Percentiles rank a stretch among this genome's conserved stretches.
Evolutionary conservation across 2,329 filamentous ascomycete genomes (phyloP).

Genomic region (Fusarium beomiforme): DNA sequence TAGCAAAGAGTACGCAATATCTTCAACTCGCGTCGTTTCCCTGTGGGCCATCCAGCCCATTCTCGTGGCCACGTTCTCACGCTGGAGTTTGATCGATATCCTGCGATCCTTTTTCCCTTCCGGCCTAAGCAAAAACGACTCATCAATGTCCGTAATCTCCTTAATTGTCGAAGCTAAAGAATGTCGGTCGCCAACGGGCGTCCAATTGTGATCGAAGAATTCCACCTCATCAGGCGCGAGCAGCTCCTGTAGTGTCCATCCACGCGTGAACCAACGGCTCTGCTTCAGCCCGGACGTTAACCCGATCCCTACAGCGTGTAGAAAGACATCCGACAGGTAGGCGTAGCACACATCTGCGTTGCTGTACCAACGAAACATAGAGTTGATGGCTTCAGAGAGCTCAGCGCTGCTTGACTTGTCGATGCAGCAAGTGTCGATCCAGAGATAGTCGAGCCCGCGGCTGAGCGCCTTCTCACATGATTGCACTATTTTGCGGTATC

Average conservation of each 20-base stretch:
- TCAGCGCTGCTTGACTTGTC: constrained; percentile 42
- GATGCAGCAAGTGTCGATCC: constrained; percentile 45
- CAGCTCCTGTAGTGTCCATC: constrained; percentile 43
- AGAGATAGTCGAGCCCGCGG: constrained; percentile 37
- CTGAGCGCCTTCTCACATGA: constrained; percentile 37
- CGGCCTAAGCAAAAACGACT: constrained; percentile 27
- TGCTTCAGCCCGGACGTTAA: constrained; percentile 27
- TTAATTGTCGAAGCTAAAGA: constrained; percentile 32
- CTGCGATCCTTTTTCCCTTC: constrained; percentile 32
- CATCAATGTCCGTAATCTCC: constrained; percentile 39
- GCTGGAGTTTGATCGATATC: constrained; percentile 32
- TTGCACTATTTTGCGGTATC: constrained; percentile 37
- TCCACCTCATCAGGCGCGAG: constrained; percentile 40
- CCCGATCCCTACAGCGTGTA: constrained; percentile 21
- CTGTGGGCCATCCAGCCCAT: constrained; percentile 51
- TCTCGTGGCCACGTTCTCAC: constrained; percentile 44
- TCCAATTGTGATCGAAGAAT: constrained; percentile 41
- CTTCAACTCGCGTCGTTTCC: constrained; percentile 44
- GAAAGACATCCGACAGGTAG: constrained; percentile 38
- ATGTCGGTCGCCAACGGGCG: constrained; percentile 32
- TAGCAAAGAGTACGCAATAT: constrained; percentile 49
- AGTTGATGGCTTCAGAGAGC: constrained; percentile 41
- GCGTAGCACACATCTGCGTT: constrained; percentile 36
- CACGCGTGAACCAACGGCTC: constrained; percentile 40
- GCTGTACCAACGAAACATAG: constrained; percentile 43